Evolutionary conservation across 2,329 filamentous ascomycete species (phyloP), one percentile per base, ranked within the genome.

Genomic region (Botrytis byssoidea): DNA sequence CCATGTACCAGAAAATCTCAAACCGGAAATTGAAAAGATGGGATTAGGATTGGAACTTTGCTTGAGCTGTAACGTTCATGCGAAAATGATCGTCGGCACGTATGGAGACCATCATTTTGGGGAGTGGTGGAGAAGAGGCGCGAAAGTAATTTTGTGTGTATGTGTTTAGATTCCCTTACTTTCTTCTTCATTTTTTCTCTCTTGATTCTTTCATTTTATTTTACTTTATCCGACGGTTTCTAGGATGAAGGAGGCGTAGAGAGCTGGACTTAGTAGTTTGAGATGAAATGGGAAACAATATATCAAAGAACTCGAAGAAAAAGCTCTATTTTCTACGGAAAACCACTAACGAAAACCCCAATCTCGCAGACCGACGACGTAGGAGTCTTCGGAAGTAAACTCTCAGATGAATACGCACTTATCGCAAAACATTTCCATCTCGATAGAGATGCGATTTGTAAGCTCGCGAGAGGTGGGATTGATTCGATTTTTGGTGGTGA

Each of bases 31-130:
- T 25, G 51, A 69, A 44, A 55, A 14, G 8, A 57, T 32, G 51
- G 40, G 85, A 1, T 80, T 95, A 42, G 92, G 91, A 3, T 81
- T 96, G 20, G 93, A 96, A 82, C 80, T 96, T 55, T 96, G 93
- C 75, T 83, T 96, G 75, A 93, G 90, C 77, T 95, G 93, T 82
- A 96, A 96, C 78, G 92, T 96, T 2, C 88, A 91, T 77, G 91
- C 91, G 2, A 90, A 89, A 76, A 90, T 96, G 89, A 90, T 92
- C 69, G 83, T 85, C 1, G 91, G 92, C 0, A 88, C 89, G 10
- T 88, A 87, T 75, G 85, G 78, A 18, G 89, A 89, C 67, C 93
- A 96, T 82, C 93, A 96, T 83, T 94, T 96, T 82, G 90, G 91
- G 22, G 86, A 89, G 79, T 96, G 93, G 93, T 86, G 83, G 83